Conservation (phyloP, 345 rosid genomes). For the Citrus inodora region DNA sequence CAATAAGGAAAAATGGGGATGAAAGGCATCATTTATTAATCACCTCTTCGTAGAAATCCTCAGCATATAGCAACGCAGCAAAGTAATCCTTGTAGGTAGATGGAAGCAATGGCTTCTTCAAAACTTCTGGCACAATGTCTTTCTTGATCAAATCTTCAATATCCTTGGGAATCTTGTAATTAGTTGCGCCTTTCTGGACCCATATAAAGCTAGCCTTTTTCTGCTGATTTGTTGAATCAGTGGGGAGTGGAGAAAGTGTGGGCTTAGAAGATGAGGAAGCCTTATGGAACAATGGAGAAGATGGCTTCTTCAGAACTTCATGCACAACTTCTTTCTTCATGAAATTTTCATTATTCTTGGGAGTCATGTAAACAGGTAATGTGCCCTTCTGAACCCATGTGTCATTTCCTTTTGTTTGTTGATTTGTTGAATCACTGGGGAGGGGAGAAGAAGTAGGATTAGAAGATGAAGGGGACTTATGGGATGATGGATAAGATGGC, state of each 20-base stretch:
- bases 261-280: slow-evolving; percentile 10
- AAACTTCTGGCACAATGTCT: slow-evolving; percentile 21
- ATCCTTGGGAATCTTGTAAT: slow-evolving; percentile 21
- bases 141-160: slow-evolving; percentile 20
- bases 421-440: not conserved
- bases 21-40: not conserved
- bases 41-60: slow-evolving; percentile 26
- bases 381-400: slow-evolving; percentile 9
- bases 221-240: not conserved
- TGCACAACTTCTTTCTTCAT: too few species aligned
- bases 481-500: not conserved
- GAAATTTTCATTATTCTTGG: slow-evolving; percentile 7
- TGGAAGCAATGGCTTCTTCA: slow-evolving; percentile 13
- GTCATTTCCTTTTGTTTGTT: not conserved
- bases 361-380: slow-evolving; percentile 17
- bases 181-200: slow-evolving; percentile 13
- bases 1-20: not conserved
- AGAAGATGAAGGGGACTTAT: not conserved
- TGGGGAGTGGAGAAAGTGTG: slow-evolving; percentile 1
- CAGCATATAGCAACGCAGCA: slow-evolving; percentile 30
- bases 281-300: not conserved
- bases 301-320: too few species aligned
- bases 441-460: slow-evolving; percentile 7
- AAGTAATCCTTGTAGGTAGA: slow-evolving; percentile 26
- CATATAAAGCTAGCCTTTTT: not conserved